A percentile compares a stretch with the other conserved stretches of the same genome.
Evolutionary conservation across 2,329 filamentous ascomycete genomes (phyloP).

Genomic region (Coniochaeta prunicola): DNA sequence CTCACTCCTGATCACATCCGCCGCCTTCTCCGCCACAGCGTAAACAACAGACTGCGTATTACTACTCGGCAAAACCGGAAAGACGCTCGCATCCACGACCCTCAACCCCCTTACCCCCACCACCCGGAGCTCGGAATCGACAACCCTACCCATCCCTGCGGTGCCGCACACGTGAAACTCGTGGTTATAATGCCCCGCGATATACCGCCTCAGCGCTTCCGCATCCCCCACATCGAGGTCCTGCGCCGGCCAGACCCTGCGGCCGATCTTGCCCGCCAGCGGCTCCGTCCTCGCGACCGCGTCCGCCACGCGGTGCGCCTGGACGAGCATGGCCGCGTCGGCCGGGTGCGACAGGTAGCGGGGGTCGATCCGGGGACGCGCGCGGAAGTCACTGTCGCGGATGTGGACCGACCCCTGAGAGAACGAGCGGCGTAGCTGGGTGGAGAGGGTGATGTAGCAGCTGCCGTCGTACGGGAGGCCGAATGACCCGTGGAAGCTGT

Average conservation of each 20-base stretch:
- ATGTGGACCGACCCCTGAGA: constrained; percentile 41
- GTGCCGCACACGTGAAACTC: constrained; percentile 41
- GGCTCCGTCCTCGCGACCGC: too few species aligned
- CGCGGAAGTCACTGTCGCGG: not conserved
- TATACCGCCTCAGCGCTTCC: constrained; percentile 22
- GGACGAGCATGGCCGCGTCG: too few species aligned
- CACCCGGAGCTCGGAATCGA: constrained; percentile 5
- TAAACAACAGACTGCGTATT: not conserved
- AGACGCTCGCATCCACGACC: constrained; percentile 5
- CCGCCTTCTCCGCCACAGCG: not conserved
- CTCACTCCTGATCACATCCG: not conserved
- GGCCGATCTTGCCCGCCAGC: too few species aligned
- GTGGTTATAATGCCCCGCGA: too few species aligned
- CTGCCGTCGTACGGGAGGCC: constrained; percentile 26
- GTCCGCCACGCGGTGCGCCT: too few species aligned
- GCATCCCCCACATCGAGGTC: too few species aligned
- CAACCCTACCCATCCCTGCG: not conserved
- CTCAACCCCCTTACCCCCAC: constrained; percentile 28
- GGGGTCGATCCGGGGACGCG: constrained; percentile 26
- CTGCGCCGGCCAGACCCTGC: too few species aligned
- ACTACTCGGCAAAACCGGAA: not conserved
- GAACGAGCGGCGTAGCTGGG: constrained; percentile 45
- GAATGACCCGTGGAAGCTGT: too few species aligned
- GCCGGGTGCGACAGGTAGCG: constrained; percentile 29
- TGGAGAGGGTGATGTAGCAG: constrained; percentile 39